Percentiles rank a stretch among this genome's conserved stretches.
Evolutionary conservation across 352 stramenopile genomes (phyloP).

Genomic region (Globisporangium lucens): DNA sequence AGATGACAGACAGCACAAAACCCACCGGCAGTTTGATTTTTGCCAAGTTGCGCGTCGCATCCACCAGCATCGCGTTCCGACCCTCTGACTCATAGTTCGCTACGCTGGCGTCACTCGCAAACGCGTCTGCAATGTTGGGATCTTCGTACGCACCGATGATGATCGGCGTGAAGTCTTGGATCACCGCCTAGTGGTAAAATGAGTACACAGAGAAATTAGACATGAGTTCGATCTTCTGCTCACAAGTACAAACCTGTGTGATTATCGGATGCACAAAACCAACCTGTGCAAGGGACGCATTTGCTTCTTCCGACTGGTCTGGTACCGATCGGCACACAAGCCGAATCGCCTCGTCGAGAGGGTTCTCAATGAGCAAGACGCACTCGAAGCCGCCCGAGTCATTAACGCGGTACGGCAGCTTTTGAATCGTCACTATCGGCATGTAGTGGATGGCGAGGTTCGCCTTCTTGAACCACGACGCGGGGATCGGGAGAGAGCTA

Average conservation of each 20-base stretch:
- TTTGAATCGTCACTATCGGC: slow-evolving; percentile 70
- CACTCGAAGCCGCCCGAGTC: slow-evolving; percentile 30
- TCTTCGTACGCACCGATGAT: slow-evolving; percentile 80
- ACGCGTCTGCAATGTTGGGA: slow-evolving; percentile 72
- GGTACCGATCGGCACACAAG: slow-evolving; percentile 38
- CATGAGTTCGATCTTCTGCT: background rate
- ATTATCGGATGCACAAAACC: background rate
- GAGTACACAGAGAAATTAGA: background rate
- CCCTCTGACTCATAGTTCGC: slow-evolving; percentile 17
- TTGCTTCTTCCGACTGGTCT: background rate
- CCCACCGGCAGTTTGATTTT: slow-evolving; percentile 53
- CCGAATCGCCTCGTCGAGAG: slow-evolving; percentile 70
- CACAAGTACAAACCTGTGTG: background rate
- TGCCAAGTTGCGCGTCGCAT: slow-evolving; percentile 44
- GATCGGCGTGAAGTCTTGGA: slow-evolving; percentile 61
- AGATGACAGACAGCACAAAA: background rate
- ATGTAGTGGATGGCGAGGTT: slow-evolving; percentile 76
- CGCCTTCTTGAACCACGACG: slow-evolving; percentile 87
- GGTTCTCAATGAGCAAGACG: slow-evolving; percentile 77
- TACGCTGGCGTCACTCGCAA: slow-evolving; percentile 30
- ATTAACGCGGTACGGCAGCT: slow-evolving; percentile 35
- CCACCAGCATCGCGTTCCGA: slow-evolving; percentile 54
- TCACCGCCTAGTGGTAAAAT: slow-evolving; percentile 23
- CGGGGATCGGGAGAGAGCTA: slow-evolving; percentile 71
- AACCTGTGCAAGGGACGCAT: slow-evolving; percentile 30